These are phyloP conservation scores for Dicorynia guianensis DNA, from an alignment of 306 rosid species.

Conservation along the genomic window DNA sequence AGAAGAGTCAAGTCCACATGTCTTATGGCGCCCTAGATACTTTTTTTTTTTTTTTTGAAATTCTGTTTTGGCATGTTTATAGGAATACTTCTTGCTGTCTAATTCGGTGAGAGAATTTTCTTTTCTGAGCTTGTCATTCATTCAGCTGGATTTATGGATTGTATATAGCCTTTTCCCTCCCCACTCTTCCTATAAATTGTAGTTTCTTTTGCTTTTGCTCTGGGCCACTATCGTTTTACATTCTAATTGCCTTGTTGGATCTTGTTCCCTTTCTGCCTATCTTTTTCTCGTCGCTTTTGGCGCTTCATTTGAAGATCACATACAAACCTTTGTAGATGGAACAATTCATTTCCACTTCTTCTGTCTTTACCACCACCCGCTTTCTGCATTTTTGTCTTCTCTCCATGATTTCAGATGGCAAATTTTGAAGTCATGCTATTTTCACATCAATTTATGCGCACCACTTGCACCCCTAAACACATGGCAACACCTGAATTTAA, in stretches of 20 bases:
- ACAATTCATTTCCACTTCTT: background rate
- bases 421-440: no score
- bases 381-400: background rate
- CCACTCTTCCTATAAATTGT: background rate
- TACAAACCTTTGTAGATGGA: conserved; percentile 8
- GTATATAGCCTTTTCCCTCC: background rate
- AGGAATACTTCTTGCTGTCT: background rate
- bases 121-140: background rate
- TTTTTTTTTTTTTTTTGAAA: background rate
- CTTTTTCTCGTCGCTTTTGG: conserved; percentile 6
- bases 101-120: conserved; percentile 3
- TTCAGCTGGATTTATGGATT: conserved; percentile 37
- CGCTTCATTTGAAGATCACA: conserved; percentile 15
- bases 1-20: background rate
- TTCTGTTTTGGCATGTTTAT: conserved; percentile 5
- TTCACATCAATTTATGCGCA: no score
- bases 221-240: background rate
- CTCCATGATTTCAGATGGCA: no score
- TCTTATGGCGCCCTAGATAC: background rate
- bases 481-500: no score
- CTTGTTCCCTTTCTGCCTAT: background rate
- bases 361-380: conserved; percentile 3
- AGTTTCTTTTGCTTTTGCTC: background rate
- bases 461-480: no score
- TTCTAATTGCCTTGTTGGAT: background rate